A percentile compares a stretch with the other conserved stretches of the same genome.
Conservation (phyloP, 2,329 filamentous ascomycete genomes). For the Hypoxylon sp. region DNA sequence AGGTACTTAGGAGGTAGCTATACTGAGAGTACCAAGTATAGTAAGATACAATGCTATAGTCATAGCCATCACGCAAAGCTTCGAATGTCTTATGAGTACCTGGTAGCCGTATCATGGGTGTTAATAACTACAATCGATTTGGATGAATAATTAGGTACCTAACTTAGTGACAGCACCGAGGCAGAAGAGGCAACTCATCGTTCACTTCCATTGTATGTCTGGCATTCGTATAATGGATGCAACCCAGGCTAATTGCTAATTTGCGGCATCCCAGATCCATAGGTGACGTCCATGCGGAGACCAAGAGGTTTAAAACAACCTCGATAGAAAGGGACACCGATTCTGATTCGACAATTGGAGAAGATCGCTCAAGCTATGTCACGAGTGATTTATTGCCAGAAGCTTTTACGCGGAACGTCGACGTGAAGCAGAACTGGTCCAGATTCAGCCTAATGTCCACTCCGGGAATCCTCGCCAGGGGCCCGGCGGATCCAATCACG, state of each 20-base stretch:
- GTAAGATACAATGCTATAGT: neutral
- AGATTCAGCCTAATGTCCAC: conserved; percentile 39
- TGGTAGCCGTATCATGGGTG: neutral
- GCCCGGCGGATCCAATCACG: conserved; percentile 42
- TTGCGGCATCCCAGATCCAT: conserved; percentile 30
- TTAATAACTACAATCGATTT: neutral
- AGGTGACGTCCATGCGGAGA: conserved; percentile 37
- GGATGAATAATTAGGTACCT: neutral
- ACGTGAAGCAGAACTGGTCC: conserved; percentile 13
- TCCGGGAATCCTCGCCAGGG: conserved; percentile 35
- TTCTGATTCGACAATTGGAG: conserved; percentile 26
- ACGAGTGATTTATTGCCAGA: conserved; percentile 26
- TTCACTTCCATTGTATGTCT: neutral
- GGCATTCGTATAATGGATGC: neutral
- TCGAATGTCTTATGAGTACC: neutral
- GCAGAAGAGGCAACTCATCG: neutral
- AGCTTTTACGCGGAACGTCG: conserved; percentile 31
- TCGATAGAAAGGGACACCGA: conserved; percentile 8
- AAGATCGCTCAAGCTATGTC: conserved; percentile 11
- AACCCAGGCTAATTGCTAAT: conserved; percentile 30
- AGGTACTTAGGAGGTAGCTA: too few species aligned
- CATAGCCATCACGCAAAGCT: neutral
- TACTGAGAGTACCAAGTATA: neutral
- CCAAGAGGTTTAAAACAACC: conserved; percentile 12
- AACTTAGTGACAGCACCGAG: conserved; percentile 3